These are phyloP conservation scores for Colletotrichum paranaense DNA, from an alignment of 2,329 filamentous ascomycete genomes.

Conservation along the genomic window DNA sequence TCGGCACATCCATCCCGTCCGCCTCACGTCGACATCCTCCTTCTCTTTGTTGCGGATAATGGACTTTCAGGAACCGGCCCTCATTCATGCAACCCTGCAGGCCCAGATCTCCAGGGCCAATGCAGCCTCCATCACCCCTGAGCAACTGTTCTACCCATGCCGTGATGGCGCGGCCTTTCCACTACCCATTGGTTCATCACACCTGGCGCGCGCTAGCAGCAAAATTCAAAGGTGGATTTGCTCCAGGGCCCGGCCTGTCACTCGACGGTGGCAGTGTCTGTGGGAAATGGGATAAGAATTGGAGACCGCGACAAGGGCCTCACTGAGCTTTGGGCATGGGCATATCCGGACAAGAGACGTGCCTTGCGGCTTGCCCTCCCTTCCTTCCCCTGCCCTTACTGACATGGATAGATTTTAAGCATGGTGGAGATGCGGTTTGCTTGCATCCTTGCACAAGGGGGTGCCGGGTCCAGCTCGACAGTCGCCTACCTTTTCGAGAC, in stretches of 20 bases:
- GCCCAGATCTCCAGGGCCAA: slow-evolving; percentile 21
- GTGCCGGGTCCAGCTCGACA: slow-evolving; percentile 2
- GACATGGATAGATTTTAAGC: slow-evolving; percentile 33
- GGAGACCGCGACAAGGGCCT: slow-evolving; percentile 10
- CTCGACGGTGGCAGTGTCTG: slow-evolving; percentile 33
- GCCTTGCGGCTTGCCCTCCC: not conserved
- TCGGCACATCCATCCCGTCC: not conserved
- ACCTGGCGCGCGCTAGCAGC: slow-evolving; percentile 31
- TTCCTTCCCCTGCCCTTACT: not conserved
- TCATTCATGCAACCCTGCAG: not conserved
- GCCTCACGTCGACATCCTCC: not conserved
- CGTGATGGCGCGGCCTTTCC: slow-evolving; percentile 28
- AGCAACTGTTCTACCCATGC: slow-evolving; percentile 25
- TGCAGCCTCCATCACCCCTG: slow-evolving; percentile 13
- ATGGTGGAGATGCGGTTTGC: slow-evolving; percentile 34
- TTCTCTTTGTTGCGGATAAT: not conserved
- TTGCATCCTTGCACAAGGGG: slow-evolving; percentile 19
- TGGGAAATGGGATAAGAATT: slow-evolving; percentile 22
- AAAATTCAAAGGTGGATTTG: slow-evolving; percentile 31
- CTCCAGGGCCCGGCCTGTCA: slow-evolving; percentile 30
- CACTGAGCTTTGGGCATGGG: slow-evolving; percentile 5
- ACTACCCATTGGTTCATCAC: slow-evolving; percentile 22
- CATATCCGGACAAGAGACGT: slow-evolving; percentile 11
- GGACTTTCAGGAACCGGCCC: not conserved
- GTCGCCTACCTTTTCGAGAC: not conserved